A percentile compares a stretch with the other conserved stretches of the same genome.
phyloP scores from a whole-genome alignment of 1,284 basidiomycete genomes.

The Rhodofomes roseus region DNA sequence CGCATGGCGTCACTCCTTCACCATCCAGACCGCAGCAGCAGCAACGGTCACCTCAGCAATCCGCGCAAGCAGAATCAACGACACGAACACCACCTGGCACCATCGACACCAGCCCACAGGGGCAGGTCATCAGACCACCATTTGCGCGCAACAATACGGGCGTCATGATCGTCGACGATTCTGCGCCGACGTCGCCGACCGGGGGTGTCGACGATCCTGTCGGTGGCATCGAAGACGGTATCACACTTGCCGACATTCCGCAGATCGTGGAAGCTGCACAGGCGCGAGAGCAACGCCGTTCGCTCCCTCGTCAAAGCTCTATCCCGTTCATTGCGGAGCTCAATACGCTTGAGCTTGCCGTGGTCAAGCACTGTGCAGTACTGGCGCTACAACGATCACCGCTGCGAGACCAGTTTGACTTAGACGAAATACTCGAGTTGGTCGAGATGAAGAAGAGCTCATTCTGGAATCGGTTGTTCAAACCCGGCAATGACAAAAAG shows the following conservation, averaged over 20 bases:
- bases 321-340: conserved; percentile 85
- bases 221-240: conserved; percentile 65
- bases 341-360: conserved; percentile 80
- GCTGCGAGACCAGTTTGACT: conserved; percentile 78
- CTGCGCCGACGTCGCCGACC: conserved; percentile 65
- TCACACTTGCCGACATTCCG: conserved; percentile 96
- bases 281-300: conserved; percentile 80
- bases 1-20: conserved; percentile 16
- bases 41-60: conserved; percentile 25
- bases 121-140: conserved; percentile 66
- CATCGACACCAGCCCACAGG: conserved; percentile 34
- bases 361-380: conserved; percentile 91
- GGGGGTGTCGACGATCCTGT: conserved; percentile 33
- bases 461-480: conserved; percentile 98
- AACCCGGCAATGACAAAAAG: conserved; percentile 85
- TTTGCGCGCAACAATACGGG: conserved; percentile 83
- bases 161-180: conserved; percentile 88
- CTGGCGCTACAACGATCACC: conserved; percentile 75
- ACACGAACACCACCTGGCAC: conserved; percentile 34
- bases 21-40: conserved; percentile 21
- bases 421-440: conserved; percentile 93
- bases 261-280: conserved; percentile 91
- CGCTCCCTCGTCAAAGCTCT: conserved; percentile 69
- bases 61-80: conserved; percentile 17
- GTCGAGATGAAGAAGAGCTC: conserved; percentile 92